Evolutionary conservation across 257 asterid species (phyloP).

Genomic region (Ajuga chamaepitys): DNA sequence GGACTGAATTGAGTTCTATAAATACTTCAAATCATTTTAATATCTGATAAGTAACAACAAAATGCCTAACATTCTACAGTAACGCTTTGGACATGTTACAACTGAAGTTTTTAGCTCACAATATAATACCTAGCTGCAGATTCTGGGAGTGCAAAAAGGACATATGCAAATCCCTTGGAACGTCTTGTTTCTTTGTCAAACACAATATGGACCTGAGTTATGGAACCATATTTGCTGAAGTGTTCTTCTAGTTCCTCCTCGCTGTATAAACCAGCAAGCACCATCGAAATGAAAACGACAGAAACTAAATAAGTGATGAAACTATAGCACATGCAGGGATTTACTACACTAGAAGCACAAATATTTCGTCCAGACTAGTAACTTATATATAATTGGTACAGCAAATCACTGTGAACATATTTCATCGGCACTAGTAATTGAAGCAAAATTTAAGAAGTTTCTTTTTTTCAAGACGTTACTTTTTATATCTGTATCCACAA

Average conservation of each 20-base stretch:
- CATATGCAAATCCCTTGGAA: conserved; percentile 83
- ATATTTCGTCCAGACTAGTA: background rate
- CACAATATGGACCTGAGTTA: conserved; percentile 79
- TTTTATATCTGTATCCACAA: background rate
- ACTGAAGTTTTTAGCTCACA: background rate
- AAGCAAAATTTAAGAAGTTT: too few species aligned
- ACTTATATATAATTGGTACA: background rate
- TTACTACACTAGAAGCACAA: background rate
- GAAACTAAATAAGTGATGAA: background rate
- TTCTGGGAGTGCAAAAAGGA: conserved; percentile 72
- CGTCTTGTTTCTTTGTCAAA: conserved; percentile 80
- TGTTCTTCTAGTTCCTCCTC: conserved; percentile 79
- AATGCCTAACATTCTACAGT: background rate
- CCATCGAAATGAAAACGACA: background rate
- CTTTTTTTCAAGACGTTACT: too few species aligned
- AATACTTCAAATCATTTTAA: conserved; percentile 5
- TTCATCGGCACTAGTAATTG: too few species aligned
- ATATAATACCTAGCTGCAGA: conserved; percentile 73
- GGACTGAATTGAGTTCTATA: background rate
- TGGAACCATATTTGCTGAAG: conserved; percentile 59
- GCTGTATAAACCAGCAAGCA: conserved; percentile 29
- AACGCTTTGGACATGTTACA: background rate
- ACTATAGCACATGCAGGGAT: background rate
- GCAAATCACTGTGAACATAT: too few species aligned
- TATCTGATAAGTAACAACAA: conserved; percentile 3